Conservation (phyloP, 345 rosid species). For the Syzygium grande region DNA sequence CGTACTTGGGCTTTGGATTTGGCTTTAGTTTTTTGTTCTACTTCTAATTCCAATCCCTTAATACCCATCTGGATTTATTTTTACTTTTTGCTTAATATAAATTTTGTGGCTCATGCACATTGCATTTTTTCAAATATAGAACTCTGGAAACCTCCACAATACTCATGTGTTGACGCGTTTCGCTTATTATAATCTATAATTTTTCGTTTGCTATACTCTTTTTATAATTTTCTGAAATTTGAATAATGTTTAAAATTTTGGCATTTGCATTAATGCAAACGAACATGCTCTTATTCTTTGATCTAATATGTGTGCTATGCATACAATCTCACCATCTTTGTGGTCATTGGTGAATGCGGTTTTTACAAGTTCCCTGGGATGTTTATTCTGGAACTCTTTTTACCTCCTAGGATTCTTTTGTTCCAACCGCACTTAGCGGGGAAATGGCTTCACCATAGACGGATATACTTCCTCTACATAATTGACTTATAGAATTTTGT, state of each 20-base stretch:
- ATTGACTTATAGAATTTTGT: background rate
- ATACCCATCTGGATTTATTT: background rate
- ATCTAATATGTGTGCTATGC: background rate
- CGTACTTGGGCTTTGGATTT: background rate
- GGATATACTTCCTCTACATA: too few relatives aligned
- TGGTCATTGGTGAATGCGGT: background rate
- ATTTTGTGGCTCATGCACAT: background rate
- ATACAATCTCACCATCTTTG: background rate
- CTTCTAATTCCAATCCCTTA: background rate
- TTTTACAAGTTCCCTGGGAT: background rate
- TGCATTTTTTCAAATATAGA: too few relatives aligned
- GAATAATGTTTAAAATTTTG: background rate
- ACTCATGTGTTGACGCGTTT: too few relatives aligned
- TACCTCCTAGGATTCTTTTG: too few relatives aligned
- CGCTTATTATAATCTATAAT: too few relatives aligned
- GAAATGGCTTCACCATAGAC: background rate
- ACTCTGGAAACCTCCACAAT: too few relatives aligned
- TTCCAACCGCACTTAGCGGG: rapidly evolving
- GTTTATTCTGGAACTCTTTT: too few relatives aligned
- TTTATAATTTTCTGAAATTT: background rate
- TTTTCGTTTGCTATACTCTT: too few relatives aligned
- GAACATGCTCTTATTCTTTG: background rate
- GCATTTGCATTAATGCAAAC: background rate
- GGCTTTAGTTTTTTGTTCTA: background rate
- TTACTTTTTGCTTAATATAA: background rate